Conservation (phyloP, 2,329 filamentous ascomycete genomes). For the Fonsecaea monophora region DNA sequence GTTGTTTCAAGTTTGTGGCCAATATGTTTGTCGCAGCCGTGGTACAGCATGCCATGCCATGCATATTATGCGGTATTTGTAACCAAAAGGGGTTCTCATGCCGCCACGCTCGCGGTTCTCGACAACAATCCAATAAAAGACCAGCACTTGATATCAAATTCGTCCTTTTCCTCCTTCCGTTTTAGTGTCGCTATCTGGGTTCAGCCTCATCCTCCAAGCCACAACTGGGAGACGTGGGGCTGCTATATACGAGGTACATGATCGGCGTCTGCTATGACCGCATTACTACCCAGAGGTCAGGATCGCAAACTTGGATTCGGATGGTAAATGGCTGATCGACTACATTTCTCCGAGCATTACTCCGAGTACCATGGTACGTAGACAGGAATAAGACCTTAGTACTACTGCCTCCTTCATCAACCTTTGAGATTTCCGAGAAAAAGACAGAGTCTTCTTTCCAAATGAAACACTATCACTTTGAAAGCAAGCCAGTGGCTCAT, state of each 20-base stretch:
- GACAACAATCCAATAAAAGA: no score
- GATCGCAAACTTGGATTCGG: not conserved
- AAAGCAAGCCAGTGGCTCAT: conserved; percentile 53
- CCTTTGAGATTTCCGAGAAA: not conserved
- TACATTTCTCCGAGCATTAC: conserved; percentile 35
- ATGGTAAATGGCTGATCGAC: not conserved
- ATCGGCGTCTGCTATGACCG: conserved; percentile 20
- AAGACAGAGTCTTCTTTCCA: not conserved
- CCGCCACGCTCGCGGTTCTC: no score
- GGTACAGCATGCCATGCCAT: no score
- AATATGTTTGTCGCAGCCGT: no score
- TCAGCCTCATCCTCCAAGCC: conserved; percentile 2
- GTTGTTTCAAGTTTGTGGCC: no score
- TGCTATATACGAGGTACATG: not conserved
- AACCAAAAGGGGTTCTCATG: no score
- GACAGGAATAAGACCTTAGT: not conserved
- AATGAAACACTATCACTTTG: conserved; percentile 40
- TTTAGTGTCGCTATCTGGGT: not conserved
- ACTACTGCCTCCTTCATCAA: not conserved
- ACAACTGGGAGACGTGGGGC: not conserved
- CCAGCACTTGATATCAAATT: not conserved
- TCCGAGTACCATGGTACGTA: conserved; percentile 21
- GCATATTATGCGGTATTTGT: no score
- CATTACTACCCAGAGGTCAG: not conserved
- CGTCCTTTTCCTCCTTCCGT: not conserved